These are phyloP conservation scores for Hymenoscyphus salicellus DNA, from an alignment of 2,329 filamentous ascomycete species.

Conservation along the genomic window DNA sequence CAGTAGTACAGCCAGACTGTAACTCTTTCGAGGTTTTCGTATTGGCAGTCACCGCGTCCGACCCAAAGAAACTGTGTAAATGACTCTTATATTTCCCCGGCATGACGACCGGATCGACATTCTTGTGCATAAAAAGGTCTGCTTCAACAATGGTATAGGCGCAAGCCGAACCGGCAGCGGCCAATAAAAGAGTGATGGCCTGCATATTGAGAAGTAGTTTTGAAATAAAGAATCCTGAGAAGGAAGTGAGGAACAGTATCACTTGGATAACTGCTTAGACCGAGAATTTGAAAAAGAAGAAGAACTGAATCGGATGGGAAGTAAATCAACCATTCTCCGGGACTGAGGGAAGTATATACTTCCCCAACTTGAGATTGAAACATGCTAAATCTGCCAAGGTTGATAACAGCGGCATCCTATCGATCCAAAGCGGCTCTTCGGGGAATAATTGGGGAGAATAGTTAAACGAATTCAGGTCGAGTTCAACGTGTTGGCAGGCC, in stretches of 20 bases:
- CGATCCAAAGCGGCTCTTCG: neutral
- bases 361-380: neutral
- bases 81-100: slow-evolving; percentile 43
- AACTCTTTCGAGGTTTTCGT: slow-evolving; percentile 39
- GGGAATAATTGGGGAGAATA: neutral
- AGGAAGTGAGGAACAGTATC: neutral
- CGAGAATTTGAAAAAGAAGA: neutral
- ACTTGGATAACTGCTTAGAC: neutral
- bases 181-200: slow-evolving; percentile 1
- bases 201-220: slow-evolving; percentile 1
- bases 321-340: neutral
- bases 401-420: neutral
- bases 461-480: neutral
- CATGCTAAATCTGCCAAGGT: neutral
- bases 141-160: slow-evolving; percentile 11
- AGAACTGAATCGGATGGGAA: neutral
- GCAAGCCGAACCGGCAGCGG: neutral
- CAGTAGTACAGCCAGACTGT: slow-evolving; percentile 44
- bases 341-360: neutral
- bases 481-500: neutral
- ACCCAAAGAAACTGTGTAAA: slow-evolving; percentile 46
- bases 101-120: slow-evolving; percentile 45
- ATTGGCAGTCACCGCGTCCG: slow-evolving; percentile 41
- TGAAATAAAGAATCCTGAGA: neutral
- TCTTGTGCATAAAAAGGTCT: slow-evolving; percentile 42